Evolutionary conservation across 805 yeast genomes (phyloP).

Genomic region (Brettanomyces sp.): DNA sequence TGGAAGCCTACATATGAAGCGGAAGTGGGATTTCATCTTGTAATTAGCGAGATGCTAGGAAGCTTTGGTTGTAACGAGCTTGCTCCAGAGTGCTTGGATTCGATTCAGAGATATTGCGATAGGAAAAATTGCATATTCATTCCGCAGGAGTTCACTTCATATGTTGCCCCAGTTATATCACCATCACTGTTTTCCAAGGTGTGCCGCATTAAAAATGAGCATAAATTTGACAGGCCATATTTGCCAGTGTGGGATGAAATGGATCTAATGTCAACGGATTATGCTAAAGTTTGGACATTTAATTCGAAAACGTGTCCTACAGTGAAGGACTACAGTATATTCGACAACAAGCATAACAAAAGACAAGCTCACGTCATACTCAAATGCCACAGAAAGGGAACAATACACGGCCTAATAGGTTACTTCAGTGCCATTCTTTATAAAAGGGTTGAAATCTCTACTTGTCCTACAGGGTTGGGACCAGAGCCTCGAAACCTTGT

Average conservation of each 20-base stretch:
- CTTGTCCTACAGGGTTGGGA: conserved; percentile 28
- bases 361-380: conserved; percentile 24
- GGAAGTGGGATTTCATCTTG: conserved; percentile 38
- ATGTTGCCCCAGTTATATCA: conserved; percentile 56
- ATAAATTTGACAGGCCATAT: conserved; percentile 17
- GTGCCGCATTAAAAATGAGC: conserved; percentile 2
- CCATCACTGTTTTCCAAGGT: conserved; percentile 39
- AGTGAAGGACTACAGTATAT: neutral
- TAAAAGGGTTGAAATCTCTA: conserved; percentile 46
- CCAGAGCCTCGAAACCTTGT: conserved; percentile 34
- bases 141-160: conserved; percentile 51
- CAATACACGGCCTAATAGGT: conserved; percentile 69
- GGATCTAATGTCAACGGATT: conserved; percentile 35
- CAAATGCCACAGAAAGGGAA: conserved; percentile 38
- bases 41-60: conserved; percentile 78
- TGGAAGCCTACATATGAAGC: conserved; percentile 26
- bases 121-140: conserved; percentile 46
- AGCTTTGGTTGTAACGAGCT: conserved; percentile 91
- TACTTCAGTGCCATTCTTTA: conserved; percentile 65
- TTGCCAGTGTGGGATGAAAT: conserved; percentile 24
- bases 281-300: conserved; percentile 53
- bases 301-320: neutral
- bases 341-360: conserved; percentile 13
- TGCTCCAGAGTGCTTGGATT: conserved; percentile 68
- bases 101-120: conserved; percentile 32